These are phyloP conservation scores for Cladobotryum mycophilum DNA, from an alignment of 2,329 filamentous ascomycete species.

Conservation along the genomic window DNA sequence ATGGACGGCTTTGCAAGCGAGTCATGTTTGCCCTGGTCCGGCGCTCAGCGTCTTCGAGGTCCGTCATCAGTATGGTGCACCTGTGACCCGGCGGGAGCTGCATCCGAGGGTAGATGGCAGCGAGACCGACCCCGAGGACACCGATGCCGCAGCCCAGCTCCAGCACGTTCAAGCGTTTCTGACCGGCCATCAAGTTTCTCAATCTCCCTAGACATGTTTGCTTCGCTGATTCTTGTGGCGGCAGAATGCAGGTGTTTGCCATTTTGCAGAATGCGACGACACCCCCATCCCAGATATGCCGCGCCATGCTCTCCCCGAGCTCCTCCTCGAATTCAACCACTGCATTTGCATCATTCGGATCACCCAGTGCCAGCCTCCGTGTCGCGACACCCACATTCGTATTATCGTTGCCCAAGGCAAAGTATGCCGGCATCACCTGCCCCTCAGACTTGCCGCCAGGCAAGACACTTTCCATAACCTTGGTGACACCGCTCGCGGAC, in stretches of 20 bases:
- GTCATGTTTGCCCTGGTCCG: conserved; percentile 43
- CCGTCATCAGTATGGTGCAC: conserved; percentile 45
- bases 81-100: conserved; percentile 10
- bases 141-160: conserved; percentile 54
- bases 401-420: conserved; percentile 23
- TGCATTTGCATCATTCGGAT: conserved; percentile 16
- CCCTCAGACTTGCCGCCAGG: conserved; percentile 21
- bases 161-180: conserved; percentile 35
- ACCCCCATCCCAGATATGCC: conserved; percentile 55
- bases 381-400: conserved; percentile 21
- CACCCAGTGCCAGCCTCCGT: conserved; percentile 24
- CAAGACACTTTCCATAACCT: conserved; percentile 17
- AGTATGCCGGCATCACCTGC: conserved; percentile 40
- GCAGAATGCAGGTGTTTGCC: conserved; percentile 22
- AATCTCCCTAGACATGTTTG: conserved; percentile 25
- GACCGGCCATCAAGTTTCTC: conserved; percentile 22
- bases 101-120: conserved; percentile 27
- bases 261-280: conserved; percentile 36
- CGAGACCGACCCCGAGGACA: conserved; percentile 46
- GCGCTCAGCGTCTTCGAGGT: conserved; percentile 48
- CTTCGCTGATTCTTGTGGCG: conserved; percentile 21
- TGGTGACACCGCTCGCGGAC: conserved; percentile 21
- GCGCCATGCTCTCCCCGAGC: conserved; percentile 53
- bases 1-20: conserved; percentile 14
- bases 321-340: conserved; percentile 46